Base-by-base conservation (phyloP, 2,329 filamentous ascomycete genomes). In the Penicillium sp. region DNA sequence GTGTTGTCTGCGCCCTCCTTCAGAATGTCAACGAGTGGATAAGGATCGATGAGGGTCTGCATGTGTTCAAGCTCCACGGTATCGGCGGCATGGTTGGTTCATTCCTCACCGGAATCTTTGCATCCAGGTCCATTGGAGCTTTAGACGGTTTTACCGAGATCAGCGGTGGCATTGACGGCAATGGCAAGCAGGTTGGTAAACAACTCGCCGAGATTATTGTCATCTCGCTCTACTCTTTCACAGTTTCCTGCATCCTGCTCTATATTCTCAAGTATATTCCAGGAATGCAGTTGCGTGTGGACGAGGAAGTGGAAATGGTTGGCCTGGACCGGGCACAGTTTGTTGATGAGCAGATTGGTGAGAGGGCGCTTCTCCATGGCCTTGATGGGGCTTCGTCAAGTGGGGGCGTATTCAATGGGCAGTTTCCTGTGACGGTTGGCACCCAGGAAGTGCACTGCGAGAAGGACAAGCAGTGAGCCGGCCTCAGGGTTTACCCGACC, bases 41-140 rank as follows among this genome's bases (percentile, higher is more conserved):
- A 27, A 66, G 66, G 50, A 78, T 81, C 50, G 80, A 82, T 55
- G 80, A 82, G 53, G 77, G 78, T 10, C 76, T 82, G 61, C 78
- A 82, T 53, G 78, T 82, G 35, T 82, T 82, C 71, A 81, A 80
- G 60, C 73, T 81, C 11, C 79, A 82, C 61, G 78, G 77, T 13
- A 72, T 80, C 19, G 80, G 80, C 34, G 80, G 80, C 18, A 80
- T 81, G 68, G 68, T 77, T 33, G 80, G 80, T 8, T 77, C 77
- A 25, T 80, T 82, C 65, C 61, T 82, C 39, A 82, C 80, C 2
- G 80, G 78, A 6, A 75, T 82, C 57, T 82, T 83, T 54, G 79
- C 79, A 30, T 71, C 72, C 19, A 51, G 62, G 19, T 67, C 65
- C 11, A 63, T 72, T 22, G 69, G 69, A 1, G 60, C 67, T 2